Evolutionary conservation across 306 rosid genomes (phyloP), one percentile per base, ranked within the genome.

Genomic region (Glycine soja): DNA sequence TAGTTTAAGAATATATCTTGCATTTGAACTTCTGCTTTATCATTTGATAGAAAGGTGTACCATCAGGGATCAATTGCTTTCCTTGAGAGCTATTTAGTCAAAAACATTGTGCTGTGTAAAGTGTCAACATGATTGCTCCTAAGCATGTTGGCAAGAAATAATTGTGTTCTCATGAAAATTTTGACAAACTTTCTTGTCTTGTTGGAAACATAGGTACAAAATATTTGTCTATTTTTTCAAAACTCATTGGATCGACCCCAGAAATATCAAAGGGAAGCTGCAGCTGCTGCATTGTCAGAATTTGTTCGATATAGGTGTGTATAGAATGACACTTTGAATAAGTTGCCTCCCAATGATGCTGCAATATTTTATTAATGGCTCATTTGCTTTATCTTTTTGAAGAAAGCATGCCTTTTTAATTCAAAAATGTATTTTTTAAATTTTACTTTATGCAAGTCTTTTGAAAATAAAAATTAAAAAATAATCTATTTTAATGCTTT

Each of bases 201-300:
- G 64, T 64, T 61, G 75, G 82, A 78, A 80, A 36, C 51, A 8
- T 71, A 94, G 98, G 92, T 94, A 72, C 91, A 92, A 91, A 88
- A 81, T 81, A 92, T 94, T 82, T 92, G 97, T 83, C 85, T 86
- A 84, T 82, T 88, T 85, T 88, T 94, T 76, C 88, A 91, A 82
- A 90, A 77, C 77, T 92, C 97, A 34, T 83, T 94, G 86, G 84
- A 85, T 82, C 91, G 92, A 80, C 91, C 84, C 53, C 97, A 92
- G 82, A 92, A 84, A 92, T 82, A 85, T 86, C 98, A 91, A 80
- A 86, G 93, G 84, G 97, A 94, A 92, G 97, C 98, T 86, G 93
- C 97, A 15, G 97, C 95, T 66, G 98, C 98, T 32, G 97, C 98
- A 70, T 85, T 92, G 82, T 94, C 98, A 47, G 98, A 94, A 89